Conservation (phyloP, 371 early-diverging fungal species). For the Nematocida minor region DNA sequence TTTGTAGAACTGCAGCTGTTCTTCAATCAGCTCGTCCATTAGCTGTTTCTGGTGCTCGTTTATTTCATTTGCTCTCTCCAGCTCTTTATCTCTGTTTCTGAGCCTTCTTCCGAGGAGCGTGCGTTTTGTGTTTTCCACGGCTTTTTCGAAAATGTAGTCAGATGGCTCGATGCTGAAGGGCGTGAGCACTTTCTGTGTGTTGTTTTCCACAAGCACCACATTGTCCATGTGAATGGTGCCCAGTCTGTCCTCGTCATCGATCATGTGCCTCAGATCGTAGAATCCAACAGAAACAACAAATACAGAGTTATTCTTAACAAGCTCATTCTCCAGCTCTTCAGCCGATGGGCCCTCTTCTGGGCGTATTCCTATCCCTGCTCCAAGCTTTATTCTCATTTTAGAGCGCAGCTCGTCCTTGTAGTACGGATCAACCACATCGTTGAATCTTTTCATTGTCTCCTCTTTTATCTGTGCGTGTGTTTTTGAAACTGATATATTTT, state of each 20-base stretch:
- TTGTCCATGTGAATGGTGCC: constrained; percentile 43
- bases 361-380: constrained; percentile 20
- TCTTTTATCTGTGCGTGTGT: constrained; percentile 16
- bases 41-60: constrained; percentile 66
- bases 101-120: constrained; percentile 57
- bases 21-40: constrained; percentile 64
- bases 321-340: neutral
- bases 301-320: neutral
- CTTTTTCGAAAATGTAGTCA: constrained; percentile 37
- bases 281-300: constrained; percentile 32
- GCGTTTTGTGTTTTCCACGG: constrained; percentile 36
- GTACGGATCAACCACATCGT: neutral
- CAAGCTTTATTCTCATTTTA: constrained; percentile 13
- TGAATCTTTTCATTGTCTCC: neutral
- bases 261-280: constrained; percentile 4
- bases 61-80: constrained; percentile 58
- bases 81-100: constrained; percentile 60
- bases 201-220: constrained; percentile 18
- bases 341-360: constrained; percentile 30
- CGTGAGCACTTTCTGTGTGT: constrained; percentile 10
- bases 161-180: constrained; percentile 12
- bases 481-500: neutral
- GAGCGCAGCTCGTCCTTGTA: neutral
- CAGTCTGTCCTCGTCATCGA: neutral
- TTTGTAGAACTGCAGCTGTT: constrained; percentile 56